Conservation (phyloP, 345 rosid genomes). For the Gynandropsis gynandra region DNA sequence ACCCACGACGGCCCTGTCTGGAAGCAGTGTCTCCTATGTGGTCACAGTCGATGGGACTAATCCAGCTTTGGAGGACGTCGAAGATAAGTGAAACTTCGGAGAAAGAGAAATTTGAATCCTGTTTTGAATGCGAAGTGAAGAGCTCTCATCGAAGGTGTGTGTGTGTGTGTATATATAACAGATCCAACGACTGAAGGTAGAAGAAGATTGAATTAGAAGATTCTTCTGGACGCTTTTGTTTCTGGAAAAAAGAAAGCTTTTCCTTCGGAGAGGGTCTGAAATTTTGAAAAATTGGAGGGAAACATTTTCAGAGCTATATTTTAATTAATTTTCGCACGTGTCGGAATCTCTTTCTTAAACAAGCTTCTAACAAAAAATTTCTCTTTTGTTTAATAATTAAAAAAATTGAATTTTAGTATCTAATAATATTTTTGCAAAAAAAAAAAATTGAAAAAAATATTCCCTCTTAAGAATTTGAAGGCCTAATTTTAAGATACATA, state of each 20-base stretch:
- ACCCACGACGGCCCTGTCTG: conserved; percentile 9
- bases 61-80: neutral
- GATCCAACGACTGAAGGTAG: conserved; percentile 18
- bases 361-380: too few species aligned
- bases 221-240: conserved; percentile 12
- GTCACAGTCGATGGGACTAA: conserved; percentile 13
- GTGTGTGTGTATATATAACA: neutral
- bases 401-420: too few species aligned
- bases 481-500: too few species aligned
- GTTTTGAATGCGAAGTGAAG: conserved; percentile 13
- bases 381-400: too few species aligned
- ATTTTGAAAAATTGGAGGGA: conserved; percentile 24
- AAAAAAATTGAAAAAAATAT: too few species aligned
- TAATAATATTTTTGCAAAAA: too few species aligned
- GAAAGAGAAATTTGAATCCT: neutral
- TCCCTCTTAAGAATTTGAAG: too few species aligned
- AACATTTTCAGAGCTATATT: conserved; percentile 1
- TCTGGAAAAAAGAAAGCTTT: too few species aligned
- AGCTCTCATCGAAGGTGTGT: neutral
- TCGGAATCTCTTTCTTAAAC: too few species aligned
- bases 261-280: neutral
- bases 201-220: conserved; percentile 24
- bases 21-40: conserved; percentile 10
- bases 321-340: neutral
- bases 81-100: neutral